Conservation (phyloP, 352 stramenopile genomes). For the Bremia lactucae region DNA sequence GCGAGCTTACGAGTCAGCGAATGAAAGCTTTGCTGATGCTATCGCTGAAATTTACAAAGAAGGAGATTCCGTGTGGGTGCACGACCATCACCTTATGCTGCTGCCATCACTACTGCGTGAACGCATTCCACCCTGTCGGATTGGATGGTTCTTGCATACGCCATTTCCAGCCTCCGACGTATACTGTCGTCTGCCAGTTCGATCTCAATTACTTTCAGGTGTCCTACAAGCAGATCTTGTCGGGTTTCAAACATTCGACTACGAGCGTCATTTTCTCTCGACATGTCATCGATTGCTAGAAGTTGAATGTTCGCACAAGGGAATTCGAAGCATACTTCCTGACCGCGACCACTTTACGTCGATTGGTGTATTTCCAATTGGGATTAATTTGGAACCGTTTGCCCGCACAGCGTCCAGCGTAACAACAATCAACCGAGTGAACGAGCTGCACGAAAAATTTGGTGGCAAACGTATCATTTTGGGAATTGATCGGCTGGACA, state of each 20-base stretch:
- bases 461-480: constrained; percentile 76
- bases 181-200: constrained; percentile 75
- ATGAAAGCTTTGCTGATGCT: constrained; percentile 77
- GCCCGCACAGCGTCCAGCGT: constrained; percentile 44
- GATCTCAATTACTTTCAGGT: constrained; percentile 58
- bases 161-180: constrained; percentile 83
- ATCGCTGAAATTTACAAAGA: constrained; percentile 83
- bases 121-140: constrained; percentile 55
- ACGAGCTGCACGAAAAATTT: constrained; percentile 68
- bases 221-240: constrained; percentile 79
- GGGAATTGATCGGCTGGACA: constrained; percentile 77
- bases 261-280: constrained; percentile 81
- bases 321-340: constrained; percentile 52
- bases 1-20: constrained; percentile 82
- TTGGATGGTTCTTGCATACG: constrained; percentile 85
- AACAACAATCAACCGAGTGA: constrained; percentile 48
- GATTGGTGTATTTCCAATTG: constrained; percentile 81
- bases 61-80: constrained; percentile 82
- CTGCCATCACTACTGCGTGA: constrained; percentile 76
- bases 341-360: constrained; percentile 82
- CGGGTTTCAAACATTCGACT: constrained; percentile 86
- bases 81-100: constrained; percentile 88
- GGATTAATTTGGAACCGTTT: constrained; percentile 80
- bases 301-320: constrained; percentile 63
- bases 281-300: constrained; percentile 68